These are phyloP conservation scores for Exophiala sideris DNA, from an alignment of 2,329 filamentous ascomycete species.

Conservation along the genomic window DNA sequence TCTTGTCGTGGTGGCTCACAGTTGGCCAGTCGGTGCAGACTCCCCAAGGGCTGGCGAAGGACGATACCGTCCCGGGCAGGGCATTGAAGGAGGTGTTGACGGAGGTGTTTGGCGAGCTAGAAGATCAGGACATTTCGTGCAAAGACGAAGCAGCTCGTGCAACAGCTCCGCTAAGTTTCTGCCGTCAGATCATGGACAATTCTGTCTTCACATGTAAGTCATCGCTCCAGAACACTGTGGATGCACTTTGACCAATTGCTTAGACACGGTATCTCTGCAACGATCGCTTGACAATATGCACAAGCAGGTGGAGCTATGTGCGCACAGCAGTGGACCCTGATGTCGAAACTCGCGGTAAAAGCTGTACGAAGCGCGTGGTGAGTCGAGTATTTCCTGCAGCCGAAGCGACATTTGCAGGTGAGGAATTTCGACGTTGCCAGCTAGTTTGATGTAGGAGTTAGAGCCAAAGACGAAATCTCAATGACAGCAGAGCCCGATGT, in stretches of 20 bases:
- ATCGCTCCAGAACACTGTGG: not conserved
- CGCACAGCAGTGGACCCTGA: not conserved
- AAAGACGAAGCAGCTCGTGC: not conserved
- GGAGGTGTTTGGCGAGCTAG: not conserved
- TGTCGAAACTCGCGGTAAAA: not conserved
- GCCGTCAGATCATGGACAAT: not conserved
- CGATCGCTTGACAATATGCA: not conserved
- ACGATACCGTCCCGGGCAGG: not conserved
- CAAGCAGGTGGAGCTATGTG: not conserved
- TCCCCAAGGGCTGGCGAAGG: not conserved
- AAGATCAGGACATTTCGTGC: not conserved
- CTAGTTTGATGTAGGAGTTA: not conserved
- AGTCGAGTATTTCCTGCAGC: not conserved
- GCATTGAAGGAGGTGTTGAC: not conserved
- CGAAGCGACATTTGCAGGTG: not conserved
- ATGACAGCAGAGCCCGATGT: too few relatives aligned
- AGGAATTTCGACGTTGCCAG: not conserved
- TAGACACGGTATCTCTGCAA: not conserved
- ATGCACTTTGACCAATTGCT: not conserved
- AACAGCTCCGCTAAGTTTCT: not conserved
- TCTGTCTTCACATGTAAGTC: not conserved
- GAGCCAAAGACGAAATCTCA: too few relatives aligned
- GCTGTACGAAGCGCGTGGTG: not conserved
- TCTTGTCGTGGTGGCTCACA: constrained; percentile 1
- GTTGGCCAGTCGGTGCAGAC: not conserved